phyloP scores from a whole-genome alignment of 179 eudicot species.

The Silene coronaria region DNA sequence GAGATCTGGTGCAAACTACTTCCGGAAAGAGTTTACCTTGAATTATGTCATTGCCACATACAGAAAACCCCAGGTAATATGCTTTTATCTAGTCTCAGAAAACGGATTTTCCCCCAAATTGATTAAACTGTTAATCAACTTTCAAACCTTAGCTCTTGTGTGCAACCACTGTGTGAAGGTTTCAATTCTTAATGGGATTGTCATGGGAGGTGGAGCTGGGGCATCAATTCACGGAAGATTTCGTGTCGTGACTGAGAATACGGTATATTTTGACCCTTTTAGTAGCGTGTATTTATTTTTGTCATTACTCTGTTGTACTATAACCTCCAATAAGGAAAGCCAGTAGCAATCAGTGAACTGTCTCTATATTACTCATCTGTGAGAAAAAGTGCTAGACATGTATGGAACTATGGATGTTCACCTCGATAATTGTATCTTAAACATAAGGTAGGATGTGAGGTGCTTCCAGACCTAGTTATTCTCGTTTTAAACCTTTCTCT shows the following conservation, averaged over 20 bases:
- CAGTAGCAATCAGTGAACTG: not conserved
- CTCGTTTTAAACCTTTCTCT: too few relatives aligned
- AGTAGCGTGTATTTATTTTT: not conserved
- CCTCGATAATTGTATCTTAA: too few relatives aligned
- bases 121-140: not conserved
- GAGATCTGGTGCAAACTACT: conserved; percentile 60
- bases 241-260: conserved; percentile 81
- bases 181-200: conserved; percentile 80
- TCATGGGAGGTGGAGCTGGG: conserved; percentile 94
- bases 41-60: conserved; percentile 77
- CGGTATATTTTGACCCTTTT: conserved; percentile 38
- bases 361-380: not conserved
- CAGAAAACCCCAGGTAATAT: conserved; percentile 64
- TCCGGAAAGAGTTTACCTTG: conserved; percentile 51
- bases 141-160: not conserved
- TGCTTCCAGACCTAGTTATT: too few relatives aligned
- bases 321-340: not conserved
- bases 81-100: not conserved
- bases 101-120: not conserved
- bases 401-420: not conserved
- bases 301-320: not conserved
- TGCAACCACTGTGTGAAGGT: conserved; percentile 41
- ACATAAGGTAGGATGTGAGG: too few relatives aligned
- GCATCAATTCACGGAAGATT: conserved; percentile 81
- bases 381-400: not conserved